phyloP scores from a whole-genome alignment of 2,329 filamentous ascomycete species.

The Aschersonia sp. region DNA sequence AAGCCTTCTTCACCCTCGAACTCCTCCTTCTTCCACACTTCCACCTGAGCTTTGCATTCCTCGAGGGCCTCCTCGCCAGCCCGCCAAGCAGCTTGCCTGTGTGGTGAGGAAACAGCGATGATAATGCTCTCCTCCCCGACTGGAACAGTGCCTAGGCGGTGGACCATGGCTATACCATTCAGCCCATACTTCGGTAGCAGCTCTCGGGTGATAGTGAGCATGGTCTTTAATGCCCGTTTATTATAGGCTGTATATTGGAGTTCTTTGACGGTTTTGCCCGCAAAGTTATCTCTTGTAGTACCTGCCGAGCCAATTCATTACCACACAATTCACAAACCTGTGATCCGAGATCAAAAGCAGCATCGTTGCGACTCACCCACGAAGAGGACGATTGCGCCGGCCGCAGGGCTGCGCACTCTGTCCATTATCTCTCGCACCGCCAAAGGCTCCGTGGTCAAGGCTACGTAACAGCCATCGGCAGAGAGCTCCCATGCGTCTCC shows the following conservation, averaged over 20 bases:
- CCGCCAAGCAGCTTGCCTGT: slow-evolving; percentile 73
- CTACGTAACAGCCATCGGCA: slow-evolving; percentile 46
- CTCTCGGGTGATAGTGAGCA: slow-evolving; percentile 47
- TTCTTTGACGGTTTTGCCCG: slow-evolving; percentile 54
- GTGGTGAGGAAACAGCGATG: slow-evolving; percentile 72
- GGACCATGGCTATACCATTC: slow-evolving; percentile 63
- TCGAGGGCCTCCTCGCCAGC: slow-evolving; percentile 86
- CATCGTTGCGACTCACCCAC: slow-evolving; percentile 36
- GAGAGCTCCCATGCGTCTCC: slow-evolving; percentile 21
- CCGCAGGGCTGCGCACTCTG: slow-evolving; percentile 55
- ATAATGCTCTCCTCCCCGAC: slow-evolving; percentile 90
- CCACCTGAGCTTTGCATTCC: slow-evolving; percentile 70
- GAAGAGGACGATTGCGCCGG: slow-evolving; percentile 65
- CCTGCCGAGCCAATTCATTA: slow-evolving; percentile 26
- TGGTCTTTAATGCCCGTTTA: slow-evolving; percentile 53
- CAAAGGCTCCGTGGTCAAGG: slow-evolving; percentile 50
- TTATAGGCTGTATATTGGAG: slow-evolving; percentile 65
- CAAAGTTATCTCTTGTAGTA: slow-evolving; percentile 66
- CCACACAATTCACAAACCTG: too few species aligned
- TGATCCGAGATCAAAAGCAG: too few species aligned
- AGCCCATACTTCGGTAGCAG: slow-evolving; percentile 49
- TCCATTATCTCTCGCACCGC: slow-evolving; percentile 43
- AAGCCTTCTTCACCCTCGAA: slow-evolving; percentile 66
- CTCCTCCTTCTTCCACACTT: slow-evolving; percentile 91
- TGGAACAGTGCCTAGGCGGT: slow-evolving; percentile 73